Base-by-base conservation (phyloP, 1,284 basidiomycete genomes). In the Boletellus deceptivus region DNA sequence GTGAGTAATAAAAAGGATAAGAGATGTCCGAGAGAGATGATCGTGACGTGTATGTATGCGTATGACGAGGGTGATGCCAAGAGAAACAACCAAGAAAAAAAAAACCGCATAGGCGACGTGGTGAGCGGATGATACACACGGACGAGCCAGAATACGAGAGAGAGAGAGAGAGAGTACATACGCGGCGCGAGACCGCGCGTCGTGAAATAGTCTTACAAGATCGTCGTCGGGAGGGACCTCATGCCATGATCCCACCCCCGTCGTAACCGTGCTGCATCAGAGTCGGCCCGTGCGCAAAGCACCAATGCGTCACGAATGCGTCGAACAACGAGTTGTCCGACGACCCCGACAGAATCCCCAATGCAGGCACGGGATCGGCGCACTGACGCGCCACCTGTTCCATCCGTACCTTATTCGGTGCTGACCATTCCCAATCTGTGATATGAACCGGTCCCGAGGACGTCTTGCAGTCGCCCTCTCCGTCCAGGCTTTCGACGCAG, bases 281-380 rank as follows among this genome's bases (percentile, higher is more conserved):
- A 0, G 66, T 41, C 5, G 65, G 50, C 6, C 64, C 73, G 56
- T 78, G 75, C 20, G 82, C 82, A 63, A 87, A 87, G 64, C 84
- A 87, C 85, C 85, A 87, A 62, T 84, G 78, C 50, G 72, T 62
- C 48, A 88, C 76, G 53, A 87, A 77, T 35, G 82, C 79, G 50
- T 84, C 76, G 55, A 85, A 86, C 27, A 80, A 69, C 37, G 73
- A 65, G 47, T 74, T 69, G 43, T 48, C 35, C 2, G 25, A 2
- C 3, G 35, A 18, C n/a, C 47, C 29, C 6, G 37, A 14, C 13
- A 39, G n/a, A n/a, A 31, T n/a, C 17, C 20, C 46, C 16, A 34
- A 42, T 10, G 22, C 11, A 39, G 50, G 27, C 10, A 17, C 7
- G 27, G 25, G 14, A 37, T 43, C 42, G 20, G 24, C 4, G 3